A percentile compares a stretch with the other conserved stretches of the same genome.
Conservation (phyloP, 1,284 basidiomycete species). For the Malassezia slooffiae region DNA sequence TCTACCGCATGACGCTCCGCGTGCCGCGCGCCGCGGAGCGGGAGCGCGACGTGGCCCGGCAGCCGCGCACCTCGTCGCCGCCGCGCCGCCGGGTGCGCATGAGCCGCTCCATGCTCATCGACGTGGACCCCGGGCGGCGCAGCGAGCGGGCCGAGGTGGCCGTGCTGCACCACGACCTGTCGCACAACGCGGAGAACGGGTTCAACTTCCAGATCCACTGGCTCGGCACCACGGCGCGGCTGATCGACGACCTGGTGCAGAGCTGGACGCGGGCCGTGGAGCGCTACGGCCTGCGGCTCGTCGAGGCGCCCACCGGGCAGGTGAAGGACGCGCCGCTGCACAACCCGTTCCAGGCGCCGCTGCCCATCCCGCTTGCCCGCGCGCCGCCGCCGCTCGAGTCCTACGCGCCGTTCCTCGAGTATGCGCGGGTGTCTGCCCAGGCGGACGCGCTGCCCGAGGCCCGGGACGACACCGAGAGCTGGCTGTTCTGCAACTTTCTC, state of each 20-base stretch:
- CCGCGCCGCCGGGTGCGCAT: constrained; percentile 26
- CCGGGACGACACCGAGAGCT: constrained; percentile 7
- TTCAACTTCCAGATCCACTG: constrained; percentile 69
- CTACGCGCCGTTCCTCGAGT: constrained; percentile 19
- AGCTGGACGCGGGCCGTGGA: constrained; percentile 77
- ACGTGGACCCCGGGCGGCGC: constrained; percentile 34
- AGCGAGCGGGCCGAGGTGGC: constrained; percentile 42
- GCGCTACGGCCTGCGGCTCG: constrained; percentile 76
- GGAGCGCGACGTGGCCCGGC: neutral
- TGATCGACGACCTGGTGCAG: constrained; percentile 78
- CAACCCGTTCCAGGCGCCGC: constrained; percentile 42
- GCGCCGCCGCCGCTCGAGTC: constrained; percentile 29
- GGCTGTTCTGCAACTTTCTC: constrained; percentile 10
- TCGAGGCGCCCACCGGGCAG: constrained; percentile 55
- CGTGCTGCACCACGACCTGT: constrained; percentile 42
- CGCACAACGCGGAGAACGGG: constrained; percentile 44
- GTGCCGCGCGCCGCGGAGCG: neutral
- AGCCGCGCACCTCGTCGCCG: neutral
- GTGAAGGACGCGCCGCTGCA: constrained; percentile 40
- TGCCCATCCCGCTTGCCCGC: constrained; percentile 36
- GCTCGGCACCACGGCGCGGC: constrained; percentile 90
- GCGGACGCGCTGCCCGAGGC: constrained; percentile 17
- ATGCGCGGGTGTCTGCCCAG: constrained; percentile 19
- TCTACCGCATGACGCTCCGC: constrained; percentile 16
- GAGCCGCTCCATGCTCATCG: constrained; percentile 36